Percentiles rank a stretch among this genome's conserved stretches.
These are phyloP conservation scores for Mucor circinelloides DNA, from an alignment of 371 early-diverging fungal species.

Conservation along the genomic window DNA sequence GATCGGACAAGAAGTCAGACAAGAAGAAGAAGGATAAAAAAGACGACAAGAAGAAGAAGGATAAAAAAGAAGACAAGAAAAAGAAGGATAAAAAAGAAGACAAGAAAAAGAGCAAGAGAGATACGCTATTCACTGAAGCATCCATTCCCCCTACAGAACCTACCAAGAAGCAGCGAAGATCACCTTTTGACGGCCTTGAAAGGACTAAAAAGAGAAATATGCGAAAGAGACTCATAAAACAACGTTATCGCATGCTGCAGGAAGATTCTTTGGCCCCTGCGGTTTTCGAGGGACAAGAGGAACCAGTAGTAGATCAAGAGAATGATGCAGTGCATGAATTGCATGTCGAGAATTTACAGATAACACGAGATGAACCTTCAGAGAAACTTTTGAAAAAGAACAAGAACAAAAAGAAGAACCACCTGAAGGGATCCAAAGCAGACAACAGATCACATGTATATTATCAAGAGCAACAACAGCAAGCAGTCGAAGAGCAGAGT, in stretches of 20 bases:
- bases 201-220: constrained; percentile 10
- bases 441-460: background rate
- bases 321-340: background rate
- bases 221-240: constrained; percentile 5
- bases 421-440: constrained; percentile 9
- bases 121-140: background rate
- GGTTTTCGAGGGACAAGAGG: background rate
- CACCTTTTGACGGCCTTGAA: constrained; percentile 8
- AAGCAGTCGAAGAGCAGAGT: background rate
- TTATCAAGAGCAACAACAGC: background rate
- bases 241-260: background rate
- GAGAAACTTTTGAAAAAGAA: constrained; percentile 15
- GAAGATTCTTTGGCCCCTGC: background rate
- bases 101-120: background rate
- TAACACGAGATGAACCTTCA: background rate
- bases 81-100: background rate
- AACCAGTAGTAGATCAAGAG: background rate
- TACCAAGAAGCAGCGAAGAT: background rate
- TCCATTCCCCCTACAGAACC: background rate
- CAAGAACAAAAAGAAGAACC: constrained; percentile 24
- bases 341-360: background rate
- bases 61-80: background rate
- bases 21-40: background rate
- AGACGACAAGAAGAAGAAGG: background rate
- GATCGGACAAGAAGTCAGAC: background rate